Evolutionary conservation across 2,329 filamentous ascomycete species (phyloP).

Genomic region (Curvularia lunata): DNA sequence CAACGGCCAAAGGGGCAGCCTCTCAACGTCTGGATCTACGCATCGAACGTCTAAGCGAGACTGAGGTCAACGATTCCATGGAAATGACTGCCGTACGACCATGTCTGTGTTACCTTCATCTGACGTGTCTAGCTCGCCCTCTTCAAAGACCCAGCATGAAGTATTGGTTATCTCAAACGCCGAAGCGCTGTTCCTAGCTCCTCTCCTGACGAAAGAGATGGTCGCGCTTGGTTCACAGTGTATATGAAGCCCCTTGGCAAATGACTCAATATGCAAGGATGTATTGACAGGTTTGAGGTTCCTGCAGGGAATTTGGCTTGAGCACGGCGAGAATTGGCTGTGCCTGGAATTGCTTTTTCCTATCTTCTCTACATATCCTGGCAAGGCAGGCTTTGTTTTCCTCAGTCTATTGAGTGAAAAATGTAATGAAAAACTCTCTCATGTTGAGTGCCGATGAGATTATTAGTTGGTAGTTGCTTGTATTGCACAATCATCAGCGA

Average conservation of each 20-base stretch:
- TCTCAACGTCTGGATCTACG: background rate
- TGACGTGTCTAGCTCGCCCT: background rate
- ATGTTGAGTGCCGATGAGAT: background rate
- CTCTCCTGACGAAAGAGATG: background rate
- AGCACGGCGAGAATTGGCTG: background rate
- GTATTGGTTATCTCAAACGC: background rate
- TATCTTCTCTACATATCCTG: background rate
- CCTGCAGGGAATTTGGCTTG: background rate
- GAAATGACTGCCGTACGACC: background rate
- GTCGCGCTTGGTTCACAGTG: background rate
- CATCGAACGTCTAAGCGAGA: background rate
- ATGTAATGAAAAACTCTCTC: background rate
- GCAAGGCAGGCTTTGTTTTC: background rate
- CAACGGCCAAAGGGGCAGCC: background rate
- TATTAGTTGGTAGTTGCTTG: background rate
- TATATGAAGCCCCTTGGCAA: background rate
- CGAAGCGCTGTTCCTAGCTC: background rate
- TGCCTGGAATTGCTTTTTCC: background rate
- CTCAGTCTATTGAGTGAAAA: too few species aligned
- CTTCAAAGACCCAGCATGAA: background rate
- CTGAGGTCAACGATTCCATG: background rate
- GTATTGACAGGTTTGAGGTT: background rate
- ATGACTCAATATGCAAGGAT: background rate
- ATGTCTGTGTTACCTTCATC: background rate
- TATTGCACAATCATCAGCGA: background rate